Base-by-base conservation (phyloP, 352 stramenopile species). In the Globisporangium alternatum region DNA sequence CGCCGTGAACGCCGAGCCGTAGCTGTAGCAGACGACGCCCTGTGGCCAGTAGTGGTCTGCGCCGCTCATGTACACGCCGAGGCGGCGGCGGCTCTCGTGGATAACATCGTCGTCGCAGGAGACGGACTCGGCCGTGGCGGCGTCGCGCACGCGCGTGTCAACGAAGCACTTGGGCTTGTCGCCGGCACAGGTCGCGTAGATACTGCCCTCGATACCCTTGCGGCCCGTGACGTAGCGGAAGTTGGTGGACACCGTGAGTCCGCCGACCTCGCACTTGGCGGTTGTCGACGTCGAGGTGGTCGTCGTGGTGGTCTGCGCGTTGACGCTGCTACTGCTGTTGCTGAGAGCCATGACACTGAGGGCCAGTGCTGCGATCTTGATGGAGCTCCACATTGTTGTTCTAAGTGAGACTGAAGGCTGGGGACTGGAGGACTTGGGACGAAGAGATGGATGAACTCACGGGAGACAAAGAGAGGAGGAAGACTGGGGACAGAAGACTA, bases 121-220 rank as follows among this genome's bases (percentile, higher is more conserved):
- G 22, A 80, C 51, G 33, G 66, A 22, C 30, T 77, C 62, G 7
- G 64, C 65, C 4, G 41, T 54, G 17, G 39, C 51, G 30, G 72
- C 62, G 60, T 80, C 73, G 5, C 73, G 73, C 52, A 80, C 67
- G 53, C 70, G 70, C 25, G 58, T 74, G 67, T 80, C 70, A 13
- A 71, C 35, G 43, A 70, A 80, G 56, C 73, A 80, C 45, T 58
- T 52, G 22, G 73, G 49, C 41, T 69, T 52, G 53, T 56, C 60
- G 60, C 65, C 59, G n/a, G 44, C 28, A 51, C 73, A 80, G 48
- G 66, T 69, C n/a, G 73, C 73, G 73, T 80, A 80, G 65, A 80
- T 80, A 65, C 67, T 76, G 17, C 70, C 70, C 44, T 67, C 54
- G 47, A 80, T 55, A 13, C 68, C 64, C 22, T 75, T 60, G 44